phyloP scores from a whole-genome alignment of 495 filamentous ascomycete species.

The Podospora appendiculata region DNA sequence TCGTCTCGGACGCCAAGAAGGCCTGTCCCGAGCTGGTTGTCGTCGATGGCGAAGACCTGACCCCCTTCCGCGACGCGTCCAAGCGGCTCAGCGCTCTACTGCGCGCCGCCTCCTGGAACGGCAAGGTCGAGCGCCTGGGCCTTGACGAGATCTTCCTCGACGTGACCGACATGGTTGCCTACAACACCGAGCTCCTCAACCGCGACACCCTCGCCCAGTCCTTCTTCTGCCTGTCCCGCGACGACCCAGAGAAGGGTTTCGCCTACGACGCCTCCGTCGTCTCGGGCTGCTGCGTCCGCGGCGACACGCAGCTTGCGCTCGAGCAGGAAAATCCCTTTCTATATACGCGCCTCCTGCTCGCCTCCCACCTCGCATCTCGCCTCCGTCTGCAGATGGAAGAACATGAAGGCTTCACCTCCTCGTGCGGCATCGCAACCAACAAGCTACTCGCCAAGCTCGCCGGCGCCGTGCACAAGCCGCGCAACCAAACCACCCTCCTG shows the following conservation, averaged over 20 bases:
- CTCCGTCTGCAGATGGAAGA: conserved; percentile 64
- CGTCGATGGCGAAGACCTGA: conserved; percentile 79
- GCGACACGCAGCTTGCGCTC: neutral
- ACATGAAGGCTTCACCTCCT: conserved; percentile 68
- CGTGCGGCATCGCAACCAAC: conserved; percentile 80
- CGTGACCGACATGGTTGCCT: conserved; percentile 75
- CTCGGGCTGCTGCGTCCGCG: conserved; percentile 24
- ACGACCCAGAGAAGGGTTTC: conserved; percentile 76
- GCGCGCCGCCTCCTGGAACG: conserved; percentile 62
- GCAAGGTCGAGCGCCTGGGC: conserved; percentile 68
- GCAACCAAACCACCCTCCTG: conserved; percentile 74
- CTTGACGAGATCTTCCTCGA: conserved; percentile 78
- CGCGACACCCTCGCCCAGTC: conserved; percentile 52
- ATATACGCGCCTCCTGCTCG: conserved; percentile 52
- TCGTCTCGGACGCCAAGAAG: conserved; percentile 71
- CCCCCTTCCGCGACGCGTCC: conserved; percentile 76
- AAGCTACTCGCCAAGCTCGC: conserved; percentile 80
- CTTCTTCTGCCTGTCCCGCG: conserved; percentile 70
- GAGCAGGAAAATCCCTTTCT: conserved; percentile 22
- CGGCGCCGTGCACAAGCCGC: conserved; percentile 78
- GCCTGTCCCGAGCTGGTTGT: conserved; percentile 80
- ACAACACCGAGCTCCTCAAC: conserved; percentile 69
- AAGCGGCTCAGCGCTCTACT: conserved; percentile 70
- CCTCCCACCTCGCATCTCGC: conserved; percentile 66
- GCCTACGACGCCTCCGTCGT: conserved; percentile 60